phyloP scores from a whole-genome alignment of 805 yeast genomes.

The Zygoascus biomembranicola region DNA sequence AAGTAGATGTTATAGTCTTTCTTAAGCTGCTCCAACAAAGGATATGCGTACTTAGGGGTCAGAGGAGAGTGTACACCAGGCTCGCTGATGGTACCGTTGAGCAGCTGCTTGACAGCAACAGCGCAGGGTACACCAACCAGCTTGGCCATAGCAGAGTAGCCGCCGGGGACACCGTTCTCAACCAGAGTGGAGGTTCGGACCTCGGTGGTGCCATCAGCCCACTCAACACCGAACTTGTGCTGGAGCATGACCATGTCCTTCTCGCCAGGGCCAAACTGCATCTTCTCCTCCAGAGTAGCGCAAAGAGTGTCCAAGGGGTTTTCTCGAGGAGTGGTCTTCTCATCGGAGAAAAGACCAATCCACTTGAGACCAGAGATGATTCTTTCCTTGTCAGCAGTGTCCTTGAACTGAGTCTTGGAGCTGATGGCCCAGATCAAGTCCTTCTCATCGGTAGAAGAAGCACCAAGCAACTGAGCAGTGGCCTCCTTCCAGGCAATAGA shows the following conservation, averaged over 20 bases:
- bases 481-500: conserved; percentile 82
- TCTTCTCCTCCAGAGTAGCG: conserved; percentile 88
- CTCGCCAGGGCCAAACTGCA: conserved; percentile 95
- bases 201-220: conserved; percentile 89
- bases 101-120: conserved; percentile 80
- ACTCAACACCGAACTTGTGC: conserved; percentile 95
- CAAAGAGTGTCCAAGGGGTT: conserved; percentile 94
- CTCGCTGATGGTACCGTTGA: conserved; percentile 66
- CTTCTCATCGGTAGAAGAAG: conserved; percentile 56
- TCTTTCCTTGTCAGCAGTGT: conserved; percentile 74
- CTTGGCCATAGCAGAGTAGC: conserved; percentile 97
- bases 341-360: conserved; percentile 85
- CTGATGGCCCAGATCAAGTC: conserved; percentile 73
- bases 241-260: conserved; percentile 92
- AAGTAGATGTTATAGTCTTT: conserved; percentile 82
- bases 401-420: conserved; percentile 71
- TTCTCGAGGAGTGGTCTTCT: conserved; percentile 74
- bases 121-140: conserved; percentile 98
- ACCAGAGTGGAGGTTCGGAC: conserved; percentile 92
- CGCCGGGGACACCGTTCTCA: conserved; percentile 81
- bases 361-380: conserved; percentile 84
- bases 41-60: conserved; percentile 81
- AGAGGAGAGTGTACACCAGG: conserved; percentile 93
- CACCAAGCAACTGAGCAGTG: conserved; percentile 63
- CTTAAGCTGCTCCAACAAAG: conserved; percentile 85